Evolutionary conservation across 179 eudicot genomes (phyloP).

Genomic region (Silene noctiflora): DNA sequence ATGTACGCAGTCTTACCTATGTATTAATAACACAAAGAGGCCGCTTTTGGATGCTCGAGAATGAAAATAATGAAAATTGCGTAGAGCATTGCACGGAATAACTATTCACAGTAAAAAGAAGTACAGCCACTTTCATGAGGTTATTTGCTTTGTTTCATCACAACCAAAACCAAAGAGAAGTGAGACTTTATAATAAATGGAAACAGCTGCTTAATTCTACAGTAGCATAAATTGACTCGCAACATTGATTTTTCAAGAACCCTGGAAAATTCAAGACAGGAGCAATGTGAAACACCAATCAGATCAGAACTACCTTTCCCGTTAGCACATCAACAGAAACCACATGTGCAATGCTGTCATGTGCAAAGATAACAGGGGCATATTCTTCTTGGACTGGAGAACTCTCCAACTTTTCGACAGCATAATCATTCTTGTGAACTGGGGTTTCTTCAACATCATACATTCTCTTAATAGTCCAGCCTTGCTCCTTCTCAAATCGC

Average conservation of each 20-base stretch:
- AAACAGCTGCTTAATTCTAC: not conserved
- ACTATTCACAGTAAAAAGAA: no score
- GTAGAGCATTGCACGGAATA: no score
- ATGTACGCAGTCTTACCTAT: no score
- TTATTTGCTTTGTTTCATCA: no score
- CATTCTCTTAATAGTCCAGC: conserved; percentile 85
- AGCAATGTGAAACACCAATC: not conserved
- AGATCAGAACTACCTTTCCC: conserved; percentile 53
- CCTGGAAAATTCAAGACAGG: not conserved
- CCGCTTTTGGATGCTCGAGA: no score
- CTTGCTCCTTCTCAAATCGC: conserved; percentile 74
- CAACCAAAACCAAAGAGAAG: no score
- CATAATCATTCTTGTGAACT: conserved; percentile 54
- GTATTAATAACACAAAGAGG: no score
- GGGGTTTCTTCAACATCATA: conserved; percentile 50
- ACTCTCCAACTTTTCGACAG: conserved; percentile 50
- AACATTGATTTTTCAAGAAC: not conserved
- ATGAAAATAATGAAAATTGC: no score
- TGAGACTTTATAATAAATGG: not conserved
- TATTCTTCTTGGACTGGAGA: conserved; percentile 72
- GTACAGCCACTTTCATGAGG: no score
- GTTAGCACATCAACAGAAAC: conserved; percentile 75
- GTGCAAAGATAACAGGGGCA: conserved; percentile 90
- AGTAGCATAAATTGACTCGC: not conserved
- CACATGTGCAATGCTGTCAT: conserved; percentile 71